A percentile compares a stretch with the other conserved stretches of the same genome.
phyloP scores from a whole-genome alignment of 1,284 basidiomycete genomes.

The Ceratobasidium sp. region DNA sequence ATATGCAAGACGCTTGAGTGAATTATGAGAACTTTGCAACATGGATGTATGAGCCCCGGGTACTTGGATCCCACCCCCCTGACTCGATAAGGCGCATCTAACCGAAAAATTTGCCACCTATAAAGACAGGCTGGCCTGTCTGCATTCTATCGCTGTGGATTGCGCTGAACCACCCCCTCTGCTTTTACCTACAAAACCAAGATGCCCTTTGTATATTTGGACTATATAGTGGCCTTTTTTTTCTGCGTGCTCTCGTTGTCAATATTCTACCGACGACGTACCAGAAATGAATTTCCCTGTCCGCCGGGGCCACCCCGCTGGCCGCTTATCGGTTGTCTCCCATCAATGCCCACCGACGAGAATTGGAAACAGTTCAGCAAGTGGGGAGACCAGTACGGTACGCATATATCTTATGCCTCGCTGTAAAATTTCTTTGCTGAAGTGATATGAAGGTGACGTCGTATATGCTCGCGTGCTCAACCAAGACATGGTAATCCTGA shows the following conservation, averaged over 20 bases:
- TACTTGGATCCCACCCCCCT: no score
- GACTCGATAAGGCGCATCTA: neutral
- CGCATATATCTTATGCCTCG: neutral
- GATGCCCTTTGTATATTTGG: neutral
- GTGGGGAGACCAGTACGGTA: constrained; percentile 37
- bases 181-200: neutral
- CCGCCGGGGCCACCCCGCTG: constrained; percentile 18
- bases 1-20: no score
- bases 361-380: neutral
- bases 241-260: no score
- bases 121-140: neutral
- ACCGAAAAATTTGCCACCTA: neutral
- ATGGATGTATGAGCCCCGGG: no score
- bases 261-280: neutral
- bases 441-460: constrained; percentile 2
- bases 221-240: neutral
- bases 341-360: neutral
- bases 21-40: no score
- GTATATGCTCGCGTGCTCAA: constrained; percentile 9
- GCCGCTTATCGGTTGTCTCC: constrained; percentile 17
- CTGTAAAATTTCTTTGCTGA: neutral
- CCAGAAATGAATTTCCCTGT: neutral
- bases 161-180: neutral
- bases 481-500: constrained; percentile 28
- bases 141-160: neutral